Percentiles rank a stretch among this genome's conserved stretches.
Evolutionary conservation across 177 flowering plant genomes (phyloP).

Genomic region (Vitis hybrid): DNA sequence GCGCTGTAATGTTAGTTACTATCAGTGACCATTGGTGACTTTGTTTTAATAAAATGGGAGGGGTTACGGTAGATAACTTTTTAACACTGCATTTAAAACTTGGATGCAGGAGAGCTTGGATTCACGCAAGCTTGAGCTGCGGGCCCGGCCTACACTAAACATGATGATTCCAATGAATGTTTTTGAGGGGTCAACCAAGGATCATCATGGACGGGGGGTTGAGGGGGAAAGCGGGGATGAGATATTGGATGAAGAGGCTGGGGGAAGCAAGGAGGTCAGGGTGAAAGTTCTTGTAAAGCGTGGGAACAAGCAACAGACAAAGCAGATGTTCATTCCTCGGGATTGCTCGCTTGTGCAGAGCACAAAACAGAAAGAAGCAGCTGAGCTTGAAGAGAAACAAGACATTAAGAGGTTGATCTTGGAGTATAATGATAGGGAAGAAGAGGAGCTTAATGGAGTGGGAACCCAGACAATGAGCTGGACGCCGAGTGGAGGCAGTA

Average conservation of each 20-base stretch:
- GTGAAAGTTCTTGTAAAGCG: conserved; percentile 94
- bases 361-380: conserved; percentile 95
- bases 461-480: conserved; percentile 54
- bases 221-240: conserved; percentile 96
- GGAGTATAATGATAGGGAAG: conserved; percentile 96
- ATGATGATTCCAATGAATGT: conserved; percentile 94
- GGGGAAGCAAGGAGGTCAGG: conserved; percentile 66
- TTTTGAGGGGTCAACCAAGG: conserved; percentile 75
- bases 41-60: neutral
- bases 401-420: conserved; percentile 85
- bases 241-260: conserved; percentile 65
- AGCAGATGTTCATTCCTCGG: conserved; percentile 81
- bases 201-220: conserved; percentile 62
- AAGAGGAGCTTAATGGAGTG: conserved; percentile 75
- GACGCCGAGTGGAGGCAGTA: conserved; percentile 53
- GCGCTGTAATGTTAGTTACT: too few relatives aligned
- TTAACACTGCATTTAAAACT: neutral
- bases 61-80: neutral
- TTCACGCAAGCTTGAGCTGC: conserved; percentile 73
- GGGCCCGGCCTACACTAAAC: conserved; percentile 75
- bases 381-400: conserved; percentile 95
- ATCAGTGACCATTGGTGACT: too few relatives aligned
- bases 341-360: conserved; percentile 87
- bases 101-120: conserved; percentile 88
- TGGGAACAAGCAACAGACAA: conserved; percentile 90